These are phyloP conservation scores for Metschnikowia baotianmanensis DNA, from an alignment of 805 yeast genomes.

Conservation along the genomic window DNA sequence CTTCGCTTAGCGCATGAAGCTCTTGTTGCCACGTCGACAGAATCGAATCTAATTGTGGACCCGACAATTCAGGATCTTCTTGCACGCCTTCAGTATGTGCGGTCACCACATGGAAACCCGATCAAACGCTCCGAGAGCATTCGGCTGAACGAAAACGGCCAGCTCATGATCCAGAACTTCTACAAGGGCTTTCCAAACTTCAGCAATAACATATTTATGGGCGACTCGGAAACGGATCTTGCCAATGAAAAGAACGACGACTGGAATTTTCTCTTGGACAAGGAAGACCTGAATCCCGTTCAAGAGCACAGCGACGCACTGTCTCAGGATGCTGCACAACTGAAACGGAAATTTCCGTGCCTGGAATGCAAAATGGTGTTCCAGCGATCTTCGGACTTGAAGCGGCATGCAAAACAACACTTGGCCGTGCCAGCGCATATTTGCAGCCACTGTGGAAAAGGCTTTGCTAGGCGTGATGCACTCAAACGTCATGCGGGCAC, in stretches of 20 bases:
- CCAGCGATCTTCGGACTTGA: constrained; percentile 65
- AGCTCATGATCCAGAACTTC: constrained; percentile 41
- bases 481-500: constrained; percentile 74
- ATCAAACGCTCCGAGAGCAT: constrained; percentile 33
- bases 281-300: constrained; percentile 3
- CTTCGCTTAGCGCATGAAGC: constrained; percentile 62
- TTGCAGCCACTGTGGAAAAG: constrained; percentile 74
- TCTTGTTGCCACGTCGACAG: constrained; percentile 47
- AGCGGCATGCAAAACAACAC: constrained; percentile 76
- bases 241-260: constrained; percentile 25
- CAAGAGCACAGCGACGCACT: constrained; percentile 2
- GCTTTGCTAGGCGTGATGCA: constrained; percentile 82
- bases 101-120: constrained; percentile 57
- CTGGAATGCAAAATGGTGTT: constrained; percentile 59
- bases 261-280: constrained; percentile 32
- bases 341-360: constrained; percentile 50
- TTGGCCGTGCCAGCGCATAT: constrained; percentile 68
- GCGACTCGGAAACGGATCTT: constrained; percentile 5
- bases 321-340: not conserved
- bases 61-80: constrained; percentile 63
- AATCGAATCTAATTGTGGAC: constrained; percentile 47
- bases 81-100: constrained; percentile 55
- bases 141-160: constrained; percentile 39
- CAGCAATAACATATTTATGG: constrained; percentile 38
- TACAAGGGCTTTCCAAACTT: constrained; percentile 43